These are phyloP conservation scores for Saccharomyces uvarum DNA, from an alignment of 1,139 yeast species.

Conservation along the genomic window DNA sequence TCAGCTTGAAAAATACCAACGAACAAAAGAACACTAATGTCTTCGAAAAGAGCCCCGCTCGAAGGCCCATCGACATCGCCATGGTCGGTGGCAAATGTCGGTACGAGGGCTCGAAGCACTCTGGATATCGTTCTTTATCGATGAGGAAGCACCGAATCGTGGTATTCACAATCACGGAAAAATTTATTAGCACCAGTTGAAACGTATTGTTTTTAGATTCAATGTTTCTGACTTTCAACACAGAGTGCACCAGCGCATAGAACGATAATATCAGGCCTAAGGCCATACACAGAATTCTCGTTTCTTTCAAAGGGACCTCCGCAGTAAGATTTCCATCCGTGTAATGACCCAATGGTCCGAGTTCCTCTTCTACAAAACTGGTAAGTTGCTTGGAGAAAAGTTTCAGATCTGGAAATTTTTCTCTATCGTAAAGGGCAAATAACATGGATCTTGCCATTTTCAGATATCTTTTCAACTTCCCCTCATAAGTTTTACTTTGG, in stretches of 20 bases:
- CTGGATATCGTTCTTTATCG: slow-evolving; percentile 7
- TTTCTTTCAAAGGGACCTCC: slow-evolving; percentile 10
- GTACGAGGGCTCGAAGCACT: background rate
- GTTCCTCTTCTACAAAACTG: slow-evolving; percentile 18
- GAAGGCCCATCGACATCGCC: slow-evolving; percentile 7
- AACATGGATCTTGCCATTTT: slow-evolving; percentile 20
- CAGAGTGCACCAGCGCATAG: slow-evolving; percentile 9
- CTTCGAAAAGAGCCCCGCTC: slow-evolving; percentile 9
- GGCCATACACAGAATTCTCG: slow-evolving; percentile 10
- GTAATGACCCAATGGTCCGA: slow-evolving; percentile 16
- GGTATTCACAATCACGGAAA: slow-evolving; percentile 7
- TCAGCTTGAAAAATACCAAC: slow-evolving; percentile 8
- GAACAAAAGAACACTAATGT: slow-evolving; percentile 7
- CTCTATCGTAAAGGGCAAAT: slow-evolving; percentile 8
- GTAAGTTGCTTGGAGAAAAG: slow-evolving; percentile 9
- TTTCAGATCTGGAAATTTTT: slow-evolving; percentile 12
- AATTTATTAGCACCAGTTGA: slow-evolving; percentile 7
- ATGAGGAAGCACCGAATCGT: slow-evolving; percentile 4
- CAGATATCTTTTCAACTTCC: slow-evolving; percentile 14
- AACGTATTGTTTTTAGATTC: slow-evolving; percentile 8
- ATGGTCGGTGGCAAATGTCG: slow-evolving; percentile 8
- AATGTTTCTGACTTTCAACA: slow-evolving; percentile 5
- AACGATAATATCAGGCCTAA: slow-evolving; percentile 11
- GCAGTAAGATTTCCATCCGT: slow-evolving; percentile 12
- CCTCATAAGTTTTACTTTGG: slow-evolving; percentile 7